Conservation (phyloP, 2,329 filamentous ascomycete genomes). For the Zasmidium citrigriseum region DNA sequence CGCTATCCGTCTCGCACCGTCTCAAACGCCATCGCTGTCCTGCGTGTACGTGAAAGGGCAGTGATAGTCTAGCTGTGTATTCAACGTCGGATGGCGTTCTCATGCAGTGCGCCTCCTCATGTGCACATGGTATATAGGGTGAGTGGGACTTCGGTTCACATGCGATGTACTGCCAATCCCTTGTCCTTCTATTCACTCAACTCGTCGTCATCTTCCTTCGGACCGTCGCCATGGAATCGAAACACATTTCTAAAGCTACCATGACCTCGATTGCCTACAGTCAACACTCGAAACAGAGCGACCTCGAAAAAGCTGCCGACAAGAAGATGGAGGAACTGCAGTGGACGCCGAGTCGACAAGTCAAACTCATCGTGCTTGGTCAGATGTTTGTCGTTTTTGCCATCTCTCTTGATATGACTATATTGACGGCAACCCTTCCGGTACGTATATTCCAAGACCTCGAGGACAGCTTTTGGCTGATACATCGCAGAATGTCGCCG, state of each 20-base stretch:
- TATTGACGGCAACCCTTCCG: constrained; percentile 49
- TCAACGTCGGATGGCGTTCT: background rate
- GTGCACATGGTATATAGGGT: background rate
- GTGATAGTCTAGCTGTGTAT: background rate
- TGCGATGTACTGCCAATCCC: background rate
- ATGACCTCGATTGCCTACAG: constrained; percentile 3
- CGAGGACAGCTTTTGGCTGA: too few species aligned
- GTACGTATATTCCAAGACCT: too few species aligned
- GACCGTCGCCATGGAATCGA: constrained; percentile 1
- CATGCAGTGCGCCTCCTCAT: background rate
- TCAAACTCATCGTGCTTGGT: constrained; percentile 45
- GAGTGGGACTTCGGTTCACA: background rate
- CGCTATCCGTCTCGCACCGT: background rate
- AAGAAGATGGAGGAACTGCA: background rate
- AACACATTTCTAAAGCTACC: constrained; percentile 2
- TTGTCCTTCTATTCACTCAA: background rate
- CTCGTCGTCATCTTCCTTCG: background rate
- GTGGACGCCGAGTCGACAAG: constrained; percentile 43
- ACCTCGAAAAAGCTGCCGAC: constrained; percentile 5
- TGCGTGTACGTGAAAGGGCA: background rate
- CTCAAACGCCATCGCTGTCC: background rate
- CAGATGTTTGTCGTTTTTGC: constrained; percentile 49
- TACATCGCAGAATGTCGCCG: constrained; percentile 32
- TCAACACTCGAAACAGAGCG: background rate
- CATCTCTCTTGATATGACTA: constrained; percentile 52